A percentile compares a stretch with the other conserved stretches of the same genome.
Conservation (phyloP, 768 basidiomycete species). For the Rhodotorula babjevae region DNA sequence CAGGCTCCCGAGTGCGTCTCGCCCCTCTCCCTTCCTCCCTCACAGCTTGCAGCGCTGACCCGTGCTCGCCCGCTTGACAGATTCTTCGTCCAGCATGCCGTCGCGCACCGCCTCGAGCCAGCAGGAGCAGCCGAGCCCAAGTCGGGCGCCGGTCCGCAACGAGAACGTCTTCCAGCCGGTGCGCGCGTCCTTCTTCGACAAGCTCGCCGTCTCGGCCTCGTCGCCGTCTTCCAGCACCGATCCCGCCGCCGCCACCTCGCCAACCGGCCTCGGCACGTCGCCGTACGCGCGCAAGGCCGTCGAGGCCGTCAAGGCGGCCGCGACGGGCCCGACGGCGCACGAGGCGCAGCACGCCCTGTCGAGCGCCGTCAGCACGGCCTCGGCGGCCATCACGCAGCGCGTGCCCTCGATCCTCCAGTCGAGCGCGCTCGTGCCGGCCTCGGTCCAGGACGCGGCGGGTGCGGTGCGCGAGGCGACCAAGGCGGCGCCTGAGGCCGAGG, state of each 20-base stretch:
- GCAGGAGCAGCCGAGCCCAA: background rate
- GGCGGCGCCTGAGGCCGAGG: background rate
- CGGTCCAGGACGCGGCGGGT: background rate
- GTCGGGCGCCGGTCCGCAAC: slow-evolving; percentile 3
- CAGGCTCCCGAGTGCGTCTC: slow-evolving; percentile 2
- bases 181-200: slow-evolving; percentile 34
- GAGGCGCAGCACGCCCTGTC: slow-evolving; percentile 18
- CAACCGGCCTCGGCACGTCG: background rate
- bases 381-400: slow-evolving; percentile 2
- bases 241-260: too few species aligned
- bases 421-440: background rate
- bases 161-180: slow-evolving; percentile 28
- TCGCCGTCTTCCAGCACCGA: background rate
- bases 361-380: slow-evolving; percentile 2
- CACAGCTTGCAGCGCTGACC: too few species aligned
- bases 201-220: slow-evolving; percentile 18
- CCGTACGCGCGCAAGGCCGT: background rate
- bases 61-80: too few species aligned
- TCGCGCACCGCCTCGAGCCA: background rate
- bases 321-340: background rate
- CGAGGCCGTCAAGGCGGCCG: background rate
- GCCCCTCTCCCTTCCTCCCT: background rate
- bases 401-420: slow-evolving; percentile 37
- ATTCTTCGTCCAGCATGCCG: background rate
- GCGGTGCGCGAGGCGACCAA: background rate